Evolutionary conservation across 768 basidiomycete species (phyloP).

Genomic region (Tulasnella sp.): DNA sequence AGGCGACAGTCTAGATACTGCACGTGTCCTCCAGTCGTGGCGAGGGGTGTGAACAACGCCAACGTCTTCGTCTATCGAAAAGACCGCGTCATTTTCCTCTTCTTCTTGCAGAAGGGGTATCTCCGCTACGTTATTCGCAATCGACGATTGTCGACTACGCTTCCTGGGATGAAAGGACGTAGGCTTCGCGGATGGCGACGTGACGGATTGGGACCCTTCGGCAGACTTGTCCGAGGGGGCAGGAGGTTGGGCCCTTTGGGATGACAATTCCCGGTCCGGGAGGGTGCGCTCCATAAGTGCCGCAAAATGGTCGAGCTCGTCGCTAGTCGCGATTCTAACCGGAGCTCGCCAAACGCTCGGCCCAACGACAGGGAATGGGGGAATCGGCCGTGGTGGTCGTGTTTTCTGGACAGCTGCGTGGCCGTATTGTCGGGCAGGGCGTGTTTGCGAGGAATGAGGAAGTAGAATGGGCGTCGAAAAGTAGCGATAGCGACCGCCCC

Average conservation of each 20-base stretch:
- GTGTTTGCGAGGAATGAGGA: neutral
- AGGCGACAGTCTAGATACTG: neutral
- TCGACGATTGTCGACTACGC: neutral
- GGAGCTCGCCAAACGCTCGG: neutral
- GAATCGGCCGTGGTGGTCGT: neutral
- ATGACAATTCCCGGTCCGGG: neutral
- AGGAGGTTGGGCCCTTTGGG: neutral
- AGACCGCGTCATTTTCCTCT: neutral
- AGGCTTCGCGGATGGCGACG: neutral
- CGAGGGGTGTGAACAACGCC: neutral
- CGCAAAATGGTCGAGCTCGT: neutral
- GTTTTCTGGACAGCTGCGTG: neutral
- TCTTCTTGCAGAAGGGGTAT: neutral
- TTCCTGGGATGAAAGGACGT: neutral
- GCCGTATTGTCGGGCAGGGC: neutral
- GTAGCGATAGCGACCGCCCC: neutral
- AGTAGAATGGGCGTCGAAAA: neutral
- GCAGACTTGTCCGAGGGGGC: neutral
- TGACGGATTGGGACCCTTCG: neutral
- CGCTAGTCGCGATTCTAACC: neutral
- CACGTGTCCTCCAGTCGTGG: neutral
- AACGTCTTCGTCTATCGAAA: neutral
- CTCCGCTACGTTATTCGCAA: neutral
- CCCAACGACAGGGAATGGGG: neutral
- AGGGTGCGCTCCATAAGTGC: neutral